Evolutionary conservation across 176 grass and related monocot species (phyloP).

Genomic region (Oryza glumipatula): DNA sequence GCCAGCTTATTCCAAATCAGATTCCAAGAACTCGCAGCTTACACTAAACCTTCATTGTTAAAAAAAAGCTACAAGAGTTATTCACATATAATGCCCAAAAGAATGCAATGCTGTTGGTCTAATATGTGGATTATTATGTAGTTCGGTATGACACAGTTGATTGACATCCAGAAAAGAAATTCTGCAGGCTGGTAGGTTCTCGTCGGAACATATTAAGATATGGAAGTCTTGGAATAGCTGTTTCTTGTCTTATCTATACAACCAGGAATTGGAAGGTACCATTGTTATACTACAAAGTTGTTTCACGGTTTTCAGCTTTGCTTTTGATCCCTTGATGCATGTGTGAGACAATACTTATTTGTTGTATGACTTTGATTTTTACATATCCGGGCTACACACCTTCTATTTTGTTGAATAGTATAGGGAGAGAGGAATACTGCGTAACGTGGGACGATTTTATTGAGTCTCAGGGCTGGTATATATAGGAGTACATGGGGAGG

Average conservation of each 20-base stretch:
- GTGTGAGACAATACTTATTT: slow-evolving; percentile 26
- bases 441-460: too few species aligned
- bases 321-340: slow-evolving; percentile 15
- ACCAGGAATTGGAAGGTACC: slow-evolving; percentile 92
- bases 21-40: slow-evolving; percentile 29
- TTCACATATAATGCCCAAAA: slow-evolving; percentile 16
- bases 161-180: slow-evolving; percentile 52
- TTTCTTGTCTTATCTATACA: slow-evolving; percentile 74
- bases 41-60: slow-evolving; percentile 1
- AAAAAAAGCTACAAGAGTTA: neutral
- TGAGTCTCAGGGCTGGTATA: too few species aligned
- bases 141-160: slow-evolving; percentile 18
- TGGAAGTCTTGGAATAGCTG: slow-evolving; percentile 79
- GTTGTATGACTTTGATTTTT: neutral
- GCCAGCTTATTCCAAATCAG: neutral
- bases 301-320: slow-evolving; percentile 15
- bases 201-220: slow-evolving; percentile 84
- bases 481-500: too few species aligned
- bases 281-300: neutral
- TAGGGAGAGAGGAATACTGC: too few species aligned
- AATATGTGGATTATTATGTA: slow-evolving; percentile 21
- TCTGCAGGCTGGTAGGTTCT: slow-evolving; percentile 79
- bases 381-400: neutral
- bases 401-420: neutral
- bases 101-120: slow-evolving; percentile 23